phyloP scores from a whole-genome alignment of 2,329 filamentous ascomycete species.

The Alternaria incomplexa region DNA sequence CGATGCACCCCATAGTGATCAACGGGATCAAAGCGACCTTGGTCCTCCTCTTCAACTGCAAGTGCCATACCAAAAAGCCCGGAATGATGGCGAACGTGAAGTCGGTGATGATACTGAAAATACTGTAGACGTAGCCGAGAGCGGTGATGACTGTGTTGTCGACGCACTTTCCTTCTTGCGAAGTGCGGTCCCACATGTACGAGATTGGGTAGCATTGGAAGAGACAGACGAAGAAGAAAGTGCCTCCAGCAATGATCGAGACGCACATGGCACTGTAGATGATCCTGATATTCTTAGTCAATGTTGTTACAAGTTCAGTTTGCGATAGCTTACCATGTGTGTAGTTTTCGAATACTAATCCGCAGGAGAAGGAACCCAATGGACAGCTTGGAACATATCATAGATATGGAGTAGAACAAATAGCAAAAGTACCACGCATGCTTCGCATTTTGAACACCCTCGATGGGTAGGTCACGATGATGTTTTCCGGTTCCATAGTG shows the following conservation, averaged over 20 bases:
- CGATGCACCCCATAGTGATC: slow-evolving; percentile 58
- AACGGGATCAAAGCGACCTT: slow-evolving; percentile 58
- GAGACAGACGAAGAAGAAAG: slow-evolving; percentile 55
- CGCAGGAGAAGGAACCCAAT: slow-evolving; percentile 43
- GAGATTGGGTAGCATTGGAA: slow-evolving; percentile 59
- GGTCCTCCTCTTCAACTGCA: slow-evolving; percentile 57
- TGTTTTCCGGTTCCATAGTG: slow-evolving; percentile 41
- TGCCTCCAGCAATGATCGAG: slow-evolving; percentile 43
- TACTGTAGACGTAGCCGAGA: slow-evolving; percentile 56
- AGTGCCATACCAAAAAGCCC: slow-evolving; percentile 57
- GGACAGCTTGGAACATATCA: slow-evolving; percentile 43
- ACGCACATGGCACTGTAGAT: slow-evolving; percentile 49
- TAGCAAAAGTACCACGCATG: slow-evolving; percentile 45
- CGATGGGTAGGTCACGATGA: slow-evolving; percentile 25
- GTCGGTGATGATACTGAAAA: slow-evolving; percentile 56
- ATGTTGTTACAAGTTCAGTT: too few species aligned
- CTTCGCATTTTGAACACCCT: slow-evolving; percentile 30
- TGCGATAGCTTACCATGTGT: slow-evolving; percentile 22
- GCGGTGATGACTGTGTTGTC: slow-evolving; percentile 48
- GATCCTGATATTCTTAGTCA: slow-evolving; percentile 22
- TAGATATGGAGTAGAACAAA: slow-evolving; percentile 39
- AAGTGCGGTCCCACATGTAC: slow-evolving; percentile 57
- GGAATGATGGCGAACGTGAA: slow-evolving; percentile 59
- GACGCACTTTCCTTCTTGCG: slow-evolving; percentile 51
- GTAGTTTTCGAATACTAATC: slow-evolving; percentile 36